Evolutionary conservation across 208 protist species (phyloP).

Genomic region (Angomonas ambiguus): DNA sequence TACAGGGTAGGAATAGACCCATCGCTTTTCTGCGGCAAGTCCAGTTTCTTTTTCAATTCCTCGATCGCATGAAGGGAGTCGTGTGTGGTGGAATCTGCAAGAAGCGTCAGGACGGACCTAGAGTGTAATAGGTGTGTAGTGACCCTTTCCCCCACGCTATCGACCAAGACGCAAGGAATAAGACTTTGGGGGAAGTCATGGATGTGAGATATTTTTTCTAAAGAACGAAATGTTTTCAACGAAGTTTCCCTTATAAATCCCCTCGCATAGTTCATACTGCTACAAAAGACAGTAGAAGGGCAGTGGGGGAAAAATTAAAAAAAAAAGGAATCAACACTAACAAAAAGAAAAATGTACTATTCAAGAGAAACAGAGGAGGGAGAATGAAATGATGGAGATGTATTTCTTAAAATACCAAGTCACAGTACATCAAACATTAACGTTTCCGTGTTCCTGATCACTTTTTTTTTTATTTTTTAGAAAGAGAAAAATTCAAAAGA

Average conservation of each 20-base stretch:
- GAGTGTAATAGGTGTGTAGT: neutral
- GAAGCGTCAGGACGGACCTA: neutral
- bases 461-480: neutral
- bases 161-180: slow-evolving; percentile 1
- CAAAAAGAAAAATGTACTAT: slow-evolving; percentile 6
- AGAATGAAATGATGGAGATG: neutral
- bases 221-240: neutral
- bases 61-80: slow-evolving; percentile 29
- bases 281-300: neutral
- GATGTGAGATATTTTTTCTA: neutral
- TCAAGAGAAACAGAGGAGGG: slow-evolving; percentile 12
- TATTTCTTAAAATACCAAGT: too few relatives aligned
- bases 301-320: slow-evolving; percentile 13
- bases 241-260: neutral
- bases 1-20: slow-evolving; percentile 23
- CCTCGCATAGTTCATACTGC: neutral
- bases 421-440: too few relatives aligned
- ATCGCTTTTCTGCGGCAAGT: neutral
- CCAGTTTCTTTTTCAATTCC: slow-evolving; percentile 12
- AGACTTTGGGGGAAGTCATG: neutral
- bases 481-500: slow-evolving; percentile 3
- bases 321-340: slow-evolving; percentile 7
- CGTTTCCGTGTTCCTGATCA: too few relatives aligned
- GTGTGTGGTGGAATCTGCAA: slow-evolving; percentile 7
- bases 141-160: neutral